These are phyloP conservation scores for Trifolium subterraneum DNA, from an alignment of 306 rosid species.

Conservation along the genomic window DNA sequence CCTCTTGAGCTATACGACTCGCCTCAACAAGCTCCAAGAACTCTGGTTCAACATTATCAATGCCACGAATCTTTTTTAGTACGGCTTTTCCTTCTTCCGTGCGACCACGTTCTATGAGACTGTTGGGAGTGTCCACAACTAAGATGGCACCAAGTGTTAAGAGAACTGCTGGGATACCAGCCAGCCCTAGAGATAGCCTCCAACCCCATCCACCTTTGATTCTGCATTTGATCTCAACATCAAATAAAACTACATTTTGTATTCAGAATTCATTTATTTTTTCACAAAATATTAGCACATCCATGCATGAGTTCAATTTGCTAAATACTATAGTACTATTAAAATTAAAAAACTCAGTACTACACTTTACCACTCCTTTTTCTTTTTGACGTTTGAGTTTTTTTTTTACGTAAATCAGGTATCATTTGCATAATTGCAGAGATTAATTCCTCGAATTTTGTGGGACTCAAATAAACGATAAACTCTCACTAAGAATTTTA, in stretches of 20 bases:
- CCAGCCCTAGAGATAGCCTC: conserved; percentile 88
- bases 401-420: no score
- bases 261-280: no score
- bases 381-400: no score
- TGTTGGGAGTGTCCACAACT: conserved; percentile 91
- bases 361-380: no score
- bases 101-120: conserved; percentile 79
- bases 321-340: neutral
- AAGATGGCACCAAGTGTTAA: conserved; percentile 70
- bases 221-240: conserved; percentile 39
- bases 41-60: conserved; percentile 77
- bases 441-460: no score
- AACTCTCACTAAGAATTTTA: neutral
- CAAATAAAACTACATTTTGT: no score
- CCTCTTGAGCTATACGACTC: conserved; percentile 68
- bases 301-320: conserved; percentile 2
- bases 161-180: conserved; percentile 76
- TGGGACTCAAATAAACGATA: no score
- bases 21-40: conserved; percentile 78
- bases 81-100: conserved; percentile 75
- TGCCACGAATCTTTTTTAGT: conserved; percentile 72
- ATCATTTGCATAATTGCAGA: no score
- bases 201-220: conserved; percentile 92
- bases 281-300: no score
- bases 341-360: neutral